phyloP scores from a whole-genome alignment of 306 rosid species.

The Quillaja saponaria region DNA sequence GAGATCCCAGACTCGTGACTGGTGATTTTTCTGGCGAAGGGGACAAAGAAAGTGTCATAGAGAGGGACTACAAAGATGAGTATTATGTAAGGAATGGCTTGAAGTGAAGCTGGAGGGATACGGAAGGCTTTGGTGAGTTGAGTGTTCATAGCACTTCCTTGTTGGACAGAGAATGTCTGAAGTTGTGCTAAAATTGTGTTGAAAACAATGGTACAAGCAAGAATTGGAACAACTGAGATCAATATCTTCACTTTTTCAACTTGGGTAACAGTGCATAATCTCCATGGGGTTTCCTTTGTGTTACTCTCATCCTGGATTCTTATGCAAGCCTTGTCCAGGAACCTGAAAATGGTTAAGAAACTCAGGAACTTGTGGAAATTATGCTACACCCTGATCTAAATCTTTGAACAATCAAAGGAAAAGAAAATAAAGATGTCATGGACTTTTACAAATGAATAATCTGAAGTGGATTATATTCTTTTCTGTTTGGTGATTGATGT shows the following conservation, averaged over 20 bases:
- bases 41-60: conserved; percentile 79
- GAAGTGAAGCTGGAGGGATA: conserved; percentile 94
- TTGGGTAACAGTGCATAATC: conserved; percentile 66
- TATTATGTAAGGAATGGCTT: conserved; percentile 82
- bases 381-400: neutral
- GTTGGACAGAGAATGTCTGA: conserved; percentile 96
- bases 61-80: conserved; percentile 79
- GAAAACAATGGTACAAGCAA: conserved; percentile 95
- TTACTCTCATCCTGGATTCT: conserved; percentile 41
- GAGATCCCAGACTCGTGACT: conserved; percentile 84
- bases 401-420: neutral
- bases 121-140: conserved; percentile 59
- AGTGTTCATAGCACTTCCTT: conserved; percentile 84
- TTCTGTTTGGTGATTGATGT: neutral
- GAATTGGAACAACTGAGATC: conserved; percentile 76
- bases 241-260: conserved; percentile 79
- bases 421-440: neutral
- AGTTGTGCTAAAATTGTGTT: conserved; percentile 96
- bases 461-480: neutral
- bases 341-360: conserved; percentile 38
- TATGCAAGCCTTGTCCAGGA: conserved; percentile 88
- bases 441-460: neutral
- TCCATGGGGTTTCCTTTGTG: conserved; percentile 77
- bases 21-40: conserved; percentile 70
- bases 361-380: neutral